Evolutionary conservation across 192 early-diverging fungal species (phyloP).

Genomic region (Gryganskiella cystojenkinii): DNA sequence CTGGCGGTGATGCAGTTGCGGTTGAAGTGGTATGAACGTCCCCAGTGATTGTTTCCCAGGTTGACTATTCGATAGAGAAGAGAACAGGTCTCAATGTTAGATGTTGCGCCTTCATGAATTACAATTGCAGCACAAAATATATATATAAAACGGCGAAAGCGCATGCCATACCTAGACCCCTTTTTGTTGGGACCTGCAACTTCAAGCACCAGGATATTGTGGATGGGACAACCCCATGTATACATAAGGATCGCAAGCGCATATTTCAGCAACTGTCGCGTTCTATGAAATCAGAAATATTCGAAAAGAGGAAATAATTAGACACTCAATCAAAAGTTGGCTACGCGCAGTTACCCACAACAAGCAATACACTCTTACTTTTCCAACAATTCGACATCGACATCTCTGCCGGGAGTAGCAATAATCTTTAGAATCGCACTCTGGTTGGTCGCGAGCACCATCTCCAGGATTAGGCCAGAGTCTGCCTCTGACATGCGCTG

Average conservation of each 20-base stretch:
- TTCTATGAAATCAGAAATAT: conserved; percentile 6
- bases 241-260: conserved; percentile 54
- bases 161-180: neutral
- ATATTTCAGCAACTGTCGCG: conserved; percentile 56
- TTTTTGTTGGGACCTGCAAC: conserved; percentile 19
- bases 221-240: conserved; percentile 53
- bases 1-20: conserved; percentile 20
- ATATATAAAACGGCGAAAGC: no score
- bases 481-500: conserved; percentile 20
- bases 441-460: conserved; percentile 16
- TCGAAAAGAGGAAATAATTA: neutral
- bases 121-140: no score
- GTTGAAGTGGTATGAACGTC: conserved; percentile 6
- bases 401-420: neutral
- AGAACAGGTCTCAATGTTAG: no score
- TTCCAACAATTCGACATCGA: conserved; percentile 12
- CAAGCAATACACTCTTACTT: no score
- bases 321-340: no score
- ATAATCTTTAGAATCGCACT: conserved; percentile 12
- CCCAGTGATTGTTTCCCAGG: neutral
- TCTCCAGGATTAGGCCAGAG: conserved; percentile 17
- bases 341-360: no score
- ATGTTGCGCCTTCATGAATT: no score
- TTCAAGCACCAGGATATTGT: conserved; percentile 39
- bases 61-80: no score